Evolutionary conservation across 805 yeast species (phyloP).

Genomic region (Barnettozyma sp.): DNA sequence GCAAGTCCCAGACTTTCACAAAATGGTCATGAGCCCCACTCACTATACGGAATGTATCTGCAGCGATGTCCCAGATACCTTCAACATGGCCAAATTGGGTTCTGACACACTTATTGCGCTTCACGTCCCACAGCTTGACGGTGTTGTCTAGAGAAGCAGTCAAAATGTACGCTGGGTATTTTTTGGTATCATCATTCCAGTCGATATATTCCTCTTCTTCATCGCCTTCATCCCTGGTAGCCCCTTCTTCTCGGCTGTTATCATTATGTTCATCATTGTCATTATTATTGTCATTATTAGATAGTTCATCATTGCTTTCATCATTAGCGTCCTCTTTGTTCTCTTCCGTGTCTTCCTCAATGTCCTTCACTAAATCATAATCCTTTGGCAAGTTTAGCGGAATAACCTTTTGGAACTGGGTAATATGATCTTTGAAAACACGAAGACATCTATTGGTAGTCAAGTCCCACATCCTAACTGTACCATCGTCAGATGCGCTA

Average conservation of each 20-base stretch:
- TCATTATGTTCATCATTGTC: constrained; percentile 14
- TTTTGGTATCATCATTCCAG: constrained; percentile 23
- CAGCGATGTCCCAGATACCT: constrained; percentile 96
- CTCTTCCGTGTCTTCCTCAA: constrained; percentile 19
- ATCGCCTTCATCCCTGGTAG: constrained; percentile 15
- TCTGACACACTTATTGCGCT: constrained; percentile 79
- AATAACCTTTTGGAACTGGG: constrained; percentile 88
- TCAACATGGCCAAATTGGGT: constrained; percentile 98
- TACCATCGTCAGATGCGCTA: constrained; percentile 87
- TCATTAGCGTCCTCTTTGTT: constrained; percentile 14
- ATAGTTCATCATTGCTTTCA: no score
- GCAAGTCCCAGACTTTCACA: constrained; percentile 93
- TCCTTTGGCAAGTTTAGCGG: constrained; percentile 72
- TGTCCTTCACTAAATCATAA: constrained; percentile 41
- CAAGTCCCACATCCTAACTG: constrained; percentile 93
- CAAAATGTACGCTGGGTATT: constrained; percentile 73
- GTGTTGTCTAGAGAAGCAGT: constrained; percentile 91
- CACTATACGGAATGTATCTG: constrained; percentile 90
- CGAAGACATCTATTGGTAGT: constrained; percentile 70
- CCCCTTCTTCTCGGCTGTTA: constrained; percentile 13
- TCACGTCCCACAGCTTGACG: constrained; percentile 85
- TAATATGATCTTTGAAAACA: constrained; percentile 83
- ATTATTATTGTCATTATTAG: constrained; percentile 16
- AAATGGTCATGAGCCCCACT: constrained; percentile 91
- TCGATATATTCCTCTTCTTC: constrained; percentile 25